These are phyloP conservation scores for Capronia coronata DNA, from an alignment of 2,329 filamentous ascomycete species.

Conservation along the genomic window DNA sequence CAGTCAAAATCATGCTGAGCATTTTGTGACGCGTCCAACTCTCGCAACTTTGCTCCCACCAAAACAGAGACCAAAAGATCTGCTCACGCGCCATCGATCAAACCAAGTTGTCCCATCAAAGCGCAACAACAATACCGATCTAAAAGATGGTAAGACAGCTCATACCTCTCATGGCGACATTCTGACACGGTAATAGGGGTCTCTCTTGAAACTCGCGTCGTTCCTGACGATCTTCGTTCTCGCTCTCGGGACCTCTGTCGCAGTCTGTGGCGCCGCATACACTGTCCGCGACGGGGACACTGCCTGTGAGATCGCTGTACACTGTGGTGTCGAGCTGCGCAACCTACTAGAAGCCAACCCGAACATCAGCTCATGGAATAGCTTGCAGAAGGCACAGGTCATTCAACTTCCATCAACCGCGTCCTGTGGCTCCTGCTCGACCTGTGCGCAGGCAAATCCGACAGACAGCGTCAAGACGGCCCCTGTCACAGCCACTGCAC, in stretches of 20 bases:
- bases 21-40: neutral
- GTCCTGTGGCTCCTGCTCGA: neutral
- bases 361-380: conserved; percentile 1
- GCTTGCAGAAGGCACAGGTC: neutral
- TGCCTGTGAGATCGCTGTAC: neutral
- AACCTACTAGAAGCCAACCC: conserved; percentile 1
- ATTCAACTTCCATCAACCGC: conserved; percentile 2
- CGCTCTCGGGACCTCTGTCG: neutral
- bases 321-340: conserved; percentile 2
- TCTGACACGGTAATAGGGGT: neutral
- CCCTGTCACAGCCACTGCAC: neutral
- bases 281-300: conserved; percentile 1
- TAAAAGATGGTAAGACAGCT: neutral
- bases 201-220: neutral
- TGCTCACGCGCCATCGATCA: neutral
- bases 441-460: neutral
- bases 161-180: neutral
- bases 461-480: too few species aligned
- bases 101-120: neutral
- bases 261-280: conserved; percentile 1
- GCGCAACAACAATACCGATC: neutral
- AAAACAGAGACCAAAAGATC: neutral
- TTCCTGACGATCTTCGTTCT: neutral
- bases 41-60: neutral
- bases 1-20: neutral